Evolutionary conservation across 2,329 filamentous ascomycete species (phyloP), one percentile per base, ranked within the genome.

Genomic region (Botrytis galanthina): DNA sequence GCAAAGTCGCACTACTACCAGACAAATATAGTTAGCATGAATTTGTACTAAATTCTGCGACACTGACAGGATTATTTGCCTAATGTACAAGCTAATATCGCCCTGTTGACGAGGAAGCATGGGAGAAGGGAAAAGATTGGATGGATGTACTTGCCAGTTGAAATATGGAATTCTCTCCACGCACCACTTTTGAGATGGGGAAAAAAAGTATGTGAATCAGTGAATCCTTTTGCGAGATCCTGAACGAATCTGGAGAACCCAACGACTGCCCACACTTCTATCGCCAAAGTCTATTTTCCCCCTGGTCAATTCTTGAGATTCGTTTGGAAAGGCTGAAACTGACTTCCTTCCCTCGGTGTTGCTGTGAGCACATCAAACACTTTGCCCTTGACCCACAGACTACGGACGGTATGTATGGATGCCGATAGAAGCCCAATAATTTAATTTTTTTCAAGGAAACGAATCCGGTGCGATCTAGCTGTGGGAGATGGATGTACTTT

Each of bases 1-100:
- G 20, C 32, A 44, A 42, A 66, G 54, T 70, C 71, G 66, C 72
- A 48, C 78, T 78, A 44, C 78, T 78, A 74, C 73, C 72, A 73
- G 59, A 64, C 74, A 71, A 64, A 57, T 51, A 60, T 67, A 69
- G 75, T 78, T 74, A 79, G 77, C 78, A 78, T 76, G 39, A 61
- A 37, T 46, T 61, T 57, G 44, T n/a, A 44, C 22, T 14, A 18
- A 35, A 60, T 61, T 69, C 71, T 69, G 71, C 63, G 63, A 72
- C 39, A 69, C 39, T 37, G 37, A 26, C 35, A 72, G 39, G 39
- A 61, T 61, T 63, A 42, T 42, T n/a, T 54, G 35, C 60, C 60
- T 59, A 39, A 51, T 39, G 29, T 54, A 54, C 46, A 46, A 46
- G 26, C 32, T 32, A n/a, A 35, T 20, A 29, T 39, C n/a, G 64